These are phyloP conservation scores for Marchantia paleacea DNA, from an alignment of 225 moss, liverwort and hornwort species.

Conservation along the genomic window DNA sequence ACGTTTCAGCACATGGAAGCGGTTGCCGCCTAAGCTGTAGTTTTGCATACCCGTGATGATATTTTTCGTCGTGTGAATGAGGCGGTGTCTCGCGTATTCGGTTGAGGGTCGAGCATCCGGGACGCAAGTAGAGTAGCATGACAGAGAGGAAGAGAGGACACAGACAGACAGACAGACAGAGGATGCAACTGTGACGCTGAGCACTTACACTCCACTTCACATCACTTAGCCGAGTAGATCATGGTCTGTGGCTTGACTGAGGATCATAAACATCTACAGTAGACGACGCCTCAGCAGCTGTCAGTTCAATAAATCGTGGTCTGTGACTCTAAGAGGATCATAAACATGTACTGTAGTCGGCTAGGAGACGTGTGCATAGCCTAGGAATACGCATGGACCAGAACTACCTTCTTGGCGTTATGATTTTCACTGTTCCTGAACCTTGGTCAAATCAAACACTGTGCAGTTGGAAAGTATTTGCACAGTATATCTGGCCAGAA, in stretches of 20 bases:
- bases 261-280: constrained; percentile 11
- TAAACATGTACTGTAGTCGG: constrained; percentile 14
- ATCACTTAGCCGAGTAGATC: background rate
- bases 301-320: constrained; percentile 16
- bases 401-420: constrained; percentile 23
- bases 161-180: background rate
- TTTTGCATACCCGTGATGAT: too few species aligned
- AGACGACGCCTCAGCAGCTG: background rate
- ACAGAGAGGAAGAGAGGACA: too few species aligned
- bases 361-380: constrained; percentile 8
- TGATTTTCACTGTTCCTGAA: constrained; percentile 21
- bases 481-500: constrained; percentile 16
- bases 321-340: background rate
- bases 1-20: background rate
- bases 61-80: background rate
- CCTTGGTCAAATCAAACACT: constrained; percentile 19
- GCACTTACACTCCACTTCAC: background rate
- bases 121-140: background rate
- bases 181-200: background rate
- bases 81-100: background rate
- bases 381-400: constrained; percentile 13
- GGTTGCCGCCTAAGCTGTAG: background rate
- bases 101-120: background rate
- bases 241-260: background rate
- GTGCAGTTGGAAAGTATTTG: constrained; percentile 16